phyloP scores from a whole-genome alignment of 2,329 filamentous ascomycete genomes.

The Xylariaceae sp. region DNA sequence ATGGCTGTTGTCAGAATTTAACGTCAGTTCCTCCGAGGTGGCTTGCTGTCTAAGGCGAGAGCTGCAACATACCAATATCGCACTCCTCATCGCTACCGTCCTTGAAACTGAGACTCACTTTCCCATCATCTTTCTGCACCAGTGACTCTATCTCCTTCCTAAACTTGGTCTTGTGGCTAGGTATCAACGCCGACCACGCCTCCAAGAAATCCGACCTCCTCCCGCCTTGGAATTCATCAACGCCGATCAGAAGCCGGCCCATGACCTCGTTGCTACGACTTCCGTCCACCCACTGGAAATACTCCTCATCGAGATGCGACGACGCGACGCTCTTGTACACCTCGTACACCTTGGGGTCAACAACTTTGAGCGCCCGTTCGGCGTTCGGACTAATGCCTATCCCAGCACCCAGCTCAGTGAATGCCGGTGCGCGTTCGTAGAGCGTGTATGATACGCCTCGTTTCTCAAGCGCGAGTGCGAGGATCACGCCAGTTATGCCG shows the following conservation, averaged over 20 bases:
- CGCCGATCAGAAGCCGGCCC: constrained; percentile 37
- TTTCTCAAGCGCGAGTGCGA: constrained; percentile 45
- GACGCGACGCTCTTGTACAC: constrained; percentile 37
- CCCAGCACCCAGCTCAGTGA: constrained; percentile 49
- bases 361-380: constrained; percentile 41
- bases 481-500: constrained; percentile 49
- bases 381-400: constrained; percentile 53
- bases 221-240: constrained; percentile 42
- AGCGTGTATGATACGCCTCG: constrained; percentile 42
- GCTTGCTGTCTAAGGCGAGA: not conserved
- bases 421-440: constrained; percentile 44
- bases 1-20: constrained; percentile 39
- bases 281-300: constrained; percentile 44
- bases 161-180: constrained; percentile 29
- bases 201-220: constrained; percentile 40
- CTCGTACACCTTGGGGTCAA: constrained; percentile 34
- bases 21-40: constrained; percentile 1
- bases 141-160: constrained; percentile 33
- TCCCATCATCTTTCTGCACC: constrained; percentile 24
- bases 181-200: constrained; percentile 35
- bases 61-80: constrained; percentile 31
- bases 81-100: constrained; percentile 31
- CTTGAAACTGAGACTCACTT: constrained; percentile 29
- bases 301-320: constrained; percentile 28
- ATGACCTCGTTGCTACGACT: constrained; percentile 28